Evolutionary conservation across 305 asterid species (phyloP).

Genomic region (Caryopteris hybrid): DNA sequence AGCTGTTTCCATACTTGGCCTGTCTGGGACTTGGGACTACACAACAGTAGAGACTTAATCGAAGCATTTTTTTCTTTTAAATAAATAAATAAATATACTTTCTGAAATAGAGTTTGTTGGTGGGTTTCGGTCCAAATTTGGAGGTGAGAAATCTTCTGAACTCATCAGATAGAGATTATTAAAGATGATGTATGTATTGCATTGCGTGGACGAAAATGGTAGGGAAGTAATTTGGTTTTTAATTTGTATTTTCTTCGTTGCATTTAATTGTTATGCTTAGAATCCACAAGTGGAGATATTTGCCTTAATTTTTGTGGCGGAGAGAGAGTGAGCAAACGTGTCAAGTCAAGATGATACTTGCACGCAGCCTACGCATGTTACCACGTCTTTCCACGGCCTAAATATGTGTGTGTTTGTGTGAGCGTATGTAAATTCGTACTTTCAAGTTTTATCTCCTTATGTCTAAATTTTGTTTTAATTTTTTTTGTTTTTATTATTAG

Average conservation of each 20-base stretch:
- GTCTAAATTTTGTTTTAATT: too few species aligned
- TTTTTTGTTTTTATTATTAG: too few species aligned
- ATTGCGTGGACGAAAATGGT: constrained; percentile 25
- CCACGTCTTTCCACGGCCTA: constrained; percentile 5
- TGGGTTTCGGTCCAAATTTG: not conserved
- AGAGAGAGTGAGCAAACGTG: constrained; percentile 16
- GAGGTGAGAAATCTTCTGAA: not conserved
- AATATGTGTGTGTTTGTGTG: too few species aligned
- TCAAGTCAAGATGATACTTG: not conserved
- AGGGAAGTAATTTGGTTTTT: not conserved
- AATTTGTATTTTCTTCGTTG: too few species aligned
- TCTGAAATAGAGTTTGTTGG: not conserved
- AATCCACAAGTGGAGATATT: not conserved
- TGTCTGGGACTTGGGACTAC: constrained; percentile 19
- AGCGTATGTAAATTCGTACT: too few species aligned
- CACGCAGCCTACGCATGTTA: constrained; percentile 9
- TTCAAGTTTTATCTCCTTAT: too few species aligned
- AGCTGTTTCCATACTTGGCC: constrained; percentile 8
- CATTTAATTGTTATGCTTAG: not conserved
- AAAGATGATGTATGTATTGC: constrained; percentile 14
- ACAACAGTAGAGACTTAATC: constrained; percentile 23
- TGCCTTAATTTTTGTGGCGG: constrained; percentile 25
- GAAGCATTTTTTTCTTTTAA: constrained; percentile 16
- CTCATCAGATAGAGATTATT: not conserved
- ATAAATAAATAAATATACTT: not conserved